Conservation (phyloP, 345 rosid genomes). For the Anacardium occidentale region DNA sequence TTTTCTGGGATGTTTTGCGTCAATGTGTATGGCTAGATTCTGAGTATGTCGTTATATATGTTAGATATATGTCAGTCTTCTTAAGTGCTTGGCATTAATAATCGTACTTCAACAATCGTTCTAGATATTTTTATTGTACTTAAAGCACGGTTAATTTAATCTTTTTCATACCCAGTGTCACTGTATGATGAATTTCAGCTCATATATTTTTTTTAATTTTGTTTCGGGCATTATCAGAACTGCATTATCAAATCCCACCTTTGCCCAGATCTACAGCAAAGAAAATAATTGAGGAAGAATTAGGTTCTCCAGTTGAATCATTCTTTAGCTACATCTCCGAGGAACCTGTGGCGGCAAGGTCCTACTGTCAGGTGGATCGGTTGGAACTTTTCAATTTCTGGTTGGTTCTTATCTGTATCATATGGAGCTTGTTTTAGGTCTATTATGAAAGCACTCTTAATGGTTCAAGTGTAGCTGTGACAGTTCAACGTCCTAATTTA, state of each 20-base stretch:
- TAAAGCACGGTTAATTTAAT: not conserved
- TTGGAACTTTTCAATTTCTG: constrained; percentile 1
- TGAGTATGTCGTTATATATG: not conserved
- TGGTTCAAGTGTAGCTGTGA: constrained; percentile 79
- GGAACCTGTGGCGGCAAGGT: constrained; percentile 91
- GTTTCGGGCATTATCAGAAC: constrained; percentile 84
- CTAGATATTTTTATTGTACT: not conserved
- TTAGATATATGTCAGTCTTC: not conserved
- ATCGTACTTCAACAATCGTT: not conserved
- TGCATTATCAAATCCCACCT: constrained; percentile 88
- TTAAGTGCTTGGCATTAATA: not conserved
- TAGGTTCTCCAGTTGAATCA: constrained; percentile 73
- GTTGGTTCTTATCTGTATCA: constrained; percentile 12
- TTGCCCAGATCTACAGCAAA: constrained; percentile 67
- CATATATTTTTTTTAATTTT: constrained; percentile 20
- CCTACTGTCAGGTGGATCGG: constrained; percentile 83
- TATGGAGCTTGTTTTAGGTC: constrained; percentile 49
- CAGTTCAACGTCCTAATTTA: constrained; percentile 94
- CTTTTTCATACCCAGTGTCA: not conserved
- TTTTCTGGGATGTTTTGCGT: not conserved
- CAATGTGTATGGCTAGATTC: not conserved
- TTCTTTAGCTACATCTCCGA: constrained; percentile 68
- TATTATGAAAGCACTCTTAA: constrained; percentile 71
- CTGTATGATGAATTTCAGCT: not conserved
- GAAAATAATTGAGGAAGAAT: constrained; percentile 83